phyloP scores from a whole-genome alignment of 2,329 filamentous ascomycete genomes.

The Colletotrichum ledebouriae region DNA sequence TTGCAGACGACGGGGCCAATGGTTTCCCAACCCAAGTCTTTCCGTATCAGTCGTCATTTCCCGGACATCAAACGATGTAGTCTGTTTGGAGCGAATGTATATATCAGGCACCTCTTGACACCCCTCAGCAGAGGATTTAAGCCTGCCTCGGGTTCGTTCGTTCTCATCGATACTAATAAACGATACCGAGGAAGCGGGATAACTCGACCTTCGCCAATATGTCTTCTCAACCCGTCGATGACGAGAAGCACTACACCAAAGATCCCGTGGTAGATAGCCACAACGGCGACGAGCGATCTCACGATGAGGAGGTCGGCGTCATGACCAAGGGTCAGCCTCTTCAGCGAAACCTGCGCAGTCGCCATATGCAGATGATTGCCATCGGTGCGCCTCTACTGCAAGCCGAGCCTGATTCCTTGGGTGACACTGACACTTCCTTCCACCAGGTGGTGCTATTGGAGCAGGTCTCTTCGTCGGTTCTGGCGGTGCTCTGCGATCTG shows the following conservation, averaged over 20 bases:
- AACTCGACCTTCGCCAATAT: conserved; percentile 17
- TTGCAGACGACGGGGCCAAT: conserved; percentile 10
- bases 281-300: conserved; percentile 28
- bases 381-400: conserved; percentile 55
- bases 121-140: neutral
- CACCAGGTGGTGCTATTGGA: conserved; percentile 73
- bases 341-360: conserved; percentile 60
- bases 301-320: conserved; percentile 54
- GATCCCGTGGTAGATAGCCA: conserved; percentile 22
- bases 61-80: neutral
- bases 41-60: conserved; percentile 10
- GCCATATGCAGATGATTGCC: conserved; percentile 74
- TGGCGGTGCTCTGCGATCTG: conserved; percentile 63
- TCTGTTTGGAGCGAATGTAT: conserved; percentile 15
- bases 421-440: conserved; percentile 17
- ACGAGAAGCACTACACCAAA: conserved; percentile 34
- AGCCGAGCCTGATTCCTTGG: conserved; percentile 43
- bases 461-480: conserved; percentile 74
- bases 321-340: conserved; percentile 47
- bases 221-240: conserved; percentile 33
- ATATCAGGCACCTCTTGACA: conserved; percentile 28
- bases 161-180: conserved; percentile 1
- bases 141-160: neutral
- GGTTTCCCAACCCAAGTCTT: neutral
- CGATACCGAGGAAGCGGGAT: conserved; percentile 2